phyloP scores from a whole-genome alignment of 106 monocot species.

The Dendrobium officinale region DNA sequence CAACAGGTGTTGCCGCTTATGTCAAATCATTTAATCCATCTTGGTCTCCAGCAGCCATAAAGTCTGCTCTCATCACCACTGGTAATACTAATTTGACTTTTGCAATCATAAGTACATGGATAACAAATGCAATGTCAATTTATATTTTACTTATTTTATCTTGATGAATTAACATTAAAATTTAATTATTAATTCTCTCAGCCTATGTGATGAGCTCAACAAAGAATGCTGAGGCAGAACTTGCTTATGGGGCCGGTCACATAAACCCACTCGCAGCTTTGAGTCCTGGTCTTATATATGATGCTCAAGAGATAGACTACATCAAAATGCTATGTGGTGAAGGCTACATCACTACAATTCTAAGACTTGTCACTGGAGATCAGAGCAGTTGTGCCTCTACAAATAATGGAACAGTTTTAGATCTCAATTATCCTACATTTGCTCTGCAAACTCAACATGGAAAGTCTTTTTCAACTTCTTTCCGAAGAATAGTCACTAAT shows the following conservation, averaged over 20 bases:
- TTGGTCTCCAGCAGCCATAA: slow-evolving; percentile 29
- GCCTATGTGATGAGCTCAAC: slow-evolving; percentile 12
- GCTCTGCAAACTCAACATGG: neutral
- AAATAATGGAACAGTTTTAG: slow-evolving; percentile 6
- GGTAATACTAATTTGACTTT: slow-evolving; percentile 8
- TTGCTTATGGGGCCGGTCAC: slow-evolving; percentile 20
- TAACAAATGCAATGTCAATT: too few relatives aligned
- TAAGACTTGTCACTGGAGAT: slow-evolving; percentile 15
- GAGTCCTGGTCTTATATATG: slow-evolving; percentile 18
- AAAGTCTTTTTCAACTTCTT: neutral
- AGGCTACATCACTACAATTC: slow-evolving; percentile 7
- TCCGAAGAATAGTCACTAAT: slow-evolving; percentile 22
- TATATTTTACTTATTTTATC: too few relatives aligned
- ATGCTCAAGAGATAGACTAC: slow-evolving; percentile 15
- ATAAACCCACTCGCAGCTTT: slow-evolving; percentile 14
- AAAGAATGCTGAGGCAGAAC: slow-evolving; percentile 7
- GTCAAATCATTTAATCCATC: slow-evolving; percentile 31
- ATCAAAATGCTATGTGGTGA: slow-evolving; percentile 15
- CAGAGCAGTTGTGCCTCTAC: slow-evolving; percentile 5
- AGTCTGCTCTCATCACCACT: slow-evolving; percentile 39
- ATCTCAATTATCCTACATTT: slow-evolving; percentile 20
- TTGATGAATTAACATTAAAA: too few relatives aligned
- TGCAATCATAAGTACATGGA: too few relatives aligned
- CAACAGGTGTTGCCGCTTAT: slow-evolving; percentile 19
- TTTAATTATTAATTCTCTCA: neutral